Evolutionary conservation across 1,284 basidiomycete species (phyloP).

Genomic region (Boletellus deceptivus): DNA sequence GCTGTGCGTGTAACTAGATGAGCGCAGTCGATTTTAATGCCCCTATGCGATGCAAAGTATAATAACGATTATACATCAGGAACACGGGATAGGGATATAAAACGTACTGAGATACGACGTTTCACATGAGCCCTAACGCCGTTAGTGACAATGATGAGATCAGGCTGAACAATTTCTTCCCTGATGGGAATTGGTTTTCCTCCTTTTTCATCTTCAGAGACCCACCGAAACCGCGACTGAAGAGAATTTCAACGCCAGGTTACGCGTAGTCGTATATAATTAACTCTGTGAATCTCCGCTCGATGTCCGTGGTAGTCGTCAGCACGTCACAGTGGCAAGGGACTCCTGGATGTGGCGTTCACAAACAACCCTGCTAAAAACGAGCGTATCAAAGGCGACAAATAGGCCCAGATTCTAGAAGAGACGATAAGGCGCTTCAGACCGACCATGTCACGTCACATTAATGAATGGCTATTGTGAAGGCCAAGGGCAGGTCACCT

Average conservation of each 20-base stretch:
- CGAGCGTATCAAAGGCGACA: slow-evolving; percentile 10
- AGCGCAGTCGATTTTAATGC: slow-evolving; percentile 24
- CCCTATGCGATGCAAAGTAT: slow-evolving; percentile 15
- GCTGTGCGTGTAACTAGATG: slow-evolving; percentile 27
- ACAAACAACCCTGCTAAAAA: slow-evolving; percentile 8
- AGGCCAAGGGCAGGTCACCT: neutral
- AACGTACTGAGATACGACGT: slow-evolving; percentile 22
- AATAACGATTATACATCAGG: slow-evolving; percentile 1
- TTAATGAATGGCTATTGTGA: slow-evolving; percentile 19
- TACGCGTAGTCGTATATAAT: slow-evolving; percentile 6
- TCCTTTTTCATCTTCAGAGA: slow-evolving; percentile 19
- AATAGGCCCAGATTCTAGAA: slow-evolving; percentile 22
- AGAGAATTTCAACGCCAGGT: slow-evolving; percentile 6
- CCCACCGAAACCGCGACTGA: slow-evolving; percentile 8
- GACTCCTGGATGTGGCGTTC: slow-evolving; percentile 6
- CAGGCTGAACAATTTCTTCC: slow-evolving; percentile 17
- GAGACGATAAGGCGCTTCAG: slow-evolving; percentile 13
- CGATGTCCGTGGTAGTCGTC: slow-evolving; percentile 19
- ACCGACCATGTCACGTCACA: slow-evolving; percentile 15
- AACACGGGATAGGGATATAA: slow-evolving; percentile 6
- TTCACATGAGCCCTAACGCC: slow-evolving; percentile 27
- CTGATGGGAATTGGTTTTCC: slow-evolving; percentile 16
- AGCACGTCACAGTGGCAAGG: slow-evolving; percentile 7
- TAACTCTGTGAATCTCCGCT: slow-evolving; percentile 17
- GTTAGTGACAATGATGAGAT: slow-evolving; percentile 29